phyloP scores from a whole-genome alignment of 495 filamentous ascomycete species.

The Delitschia confertaspora region DNA sequence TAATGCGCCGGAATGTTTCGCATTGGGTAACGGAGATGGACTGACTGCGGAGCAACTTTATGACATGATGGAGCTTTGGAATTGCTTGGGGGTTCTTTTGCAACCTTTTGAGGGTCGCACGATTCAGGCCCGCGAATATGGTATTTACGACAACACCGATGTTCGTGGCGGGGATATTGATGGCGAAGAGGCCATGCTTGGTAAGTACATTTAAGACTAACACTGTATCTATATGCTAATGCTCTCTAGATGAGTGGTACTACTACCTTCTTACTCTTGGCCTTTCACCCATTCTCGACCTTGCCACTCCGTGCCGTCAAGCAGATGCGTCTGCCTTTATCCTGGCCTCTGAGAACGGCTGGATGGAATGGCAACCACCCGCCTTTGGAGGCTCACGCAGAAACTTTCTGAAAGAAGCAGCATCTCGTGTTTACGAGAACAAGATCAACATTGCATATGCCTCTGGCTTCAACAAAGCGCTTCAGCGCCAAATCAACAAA shows the following conservation, averaged over 20 bases:
- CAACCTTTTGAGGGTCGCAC: conserved; percentile 50
- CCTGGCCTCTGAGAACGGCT: conserved; percentile 45
- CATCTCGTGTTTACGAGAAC: conserved; percentile 51
- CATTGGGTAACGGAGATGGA: conserved; percentile 48
- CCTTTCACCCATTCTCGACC: conserved; percentile 46
- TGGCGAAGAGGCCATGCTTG: conserved; percentile 47
- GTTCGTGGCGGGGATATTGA: conserved; percentile 42
- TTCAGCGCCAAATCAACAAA: conserved; percentile 29
- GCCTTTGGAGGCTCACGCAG: conserved; percentile 41
- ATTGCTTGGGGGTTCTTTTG: conserved; percentile 49
- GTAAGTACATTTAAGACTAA: conserved; percentile 31
- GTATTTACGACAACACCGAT: conserved; percentile 46
- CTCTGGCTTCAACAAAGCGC: conserved; percentile 17
- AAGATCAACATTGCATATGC: conserved; percentile 32
- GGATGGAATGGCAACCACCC: conserved; percentile 49
- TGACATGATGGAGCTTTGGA: conserved; percentile 62
- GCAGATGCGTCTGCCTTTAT: conserved; percentile 42
- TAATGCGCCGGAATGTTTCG: conserved; percentile 51
- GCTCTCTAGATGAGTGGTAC: conserved; percentile 53
- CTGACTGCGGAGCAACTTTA: conserved; percentile 50
- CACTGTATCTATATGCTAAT: conserved; percentile 29
- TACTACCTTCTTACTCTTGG: conserved; percentile 53
- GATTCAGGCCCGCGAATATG: conserved; percentile 46
- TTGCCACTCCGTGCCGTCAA: conserved; percentile 40
- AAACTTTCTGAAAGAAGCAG: conserved; percentile 56